Evolutionary conservation across 352 stramenopile species (phyloP), one percentile per base, ranked within the genome.

Genomic region (Phytophthora lateralis): DNA sequence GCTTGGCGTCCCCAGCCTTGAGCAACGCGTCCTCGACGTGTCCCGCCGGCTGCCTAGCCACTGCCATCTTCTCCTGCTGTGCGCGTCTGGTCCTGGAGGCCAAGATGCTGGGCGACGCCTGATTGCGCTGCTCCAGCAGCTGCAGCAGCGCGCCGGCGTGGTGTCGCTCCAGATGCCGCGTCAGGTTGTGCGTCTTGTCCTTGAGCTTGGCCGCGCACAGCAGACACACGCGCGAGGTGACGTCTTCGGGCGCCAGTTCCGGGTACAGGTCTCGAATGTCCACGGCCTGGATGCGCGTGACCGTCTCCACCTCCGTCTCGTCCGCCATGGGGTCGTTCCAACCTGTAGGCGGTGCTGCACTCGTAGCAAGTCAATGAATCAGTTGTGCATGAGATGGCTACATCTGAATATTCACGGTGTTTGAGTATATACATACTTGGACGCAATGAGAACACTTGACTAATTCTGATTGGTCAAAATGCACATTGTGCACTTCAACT

Each of bases 131-230:
- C 48, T 82, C 78, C 27, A 87, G 42, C 20, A 85, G 20, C 71
- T 84, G 77, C 32, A 82, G 42, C 43, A 87, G 48, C 2, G 78
- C 78, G 2, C 60, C 75, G 20, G 74, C 59, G 54, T 85, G 78
- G 38, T 85, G 78, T 20, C 78, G 70, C 63, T 87, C 78, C 39
- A 85, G 44, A 55, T 87, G 78, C 0, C 75, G 78, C 59, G 72
- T 87, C n/a, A 87, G 73, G 57, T 83, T 85, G 64, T 87, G 78
- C 24, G 78, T 87, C 65, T 85, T 87, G 67, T 87, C 77, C 63
- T 85, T 87, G 49, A 87, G 70, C 38, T 71, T 72, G 47, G 66
- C 64, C 18, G 47, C 30, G 60, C 78, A 85, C 17, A 87, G 57
- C 24, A 81, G 42, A 62, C 78, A 87, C 49, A 83, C 38, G 24